These are phyloP conservation scores for Dactylellina leptospora DNA, from an alignment of 2,329 filamentous ascomycete species.

Conservation along the genomic window DNA sequence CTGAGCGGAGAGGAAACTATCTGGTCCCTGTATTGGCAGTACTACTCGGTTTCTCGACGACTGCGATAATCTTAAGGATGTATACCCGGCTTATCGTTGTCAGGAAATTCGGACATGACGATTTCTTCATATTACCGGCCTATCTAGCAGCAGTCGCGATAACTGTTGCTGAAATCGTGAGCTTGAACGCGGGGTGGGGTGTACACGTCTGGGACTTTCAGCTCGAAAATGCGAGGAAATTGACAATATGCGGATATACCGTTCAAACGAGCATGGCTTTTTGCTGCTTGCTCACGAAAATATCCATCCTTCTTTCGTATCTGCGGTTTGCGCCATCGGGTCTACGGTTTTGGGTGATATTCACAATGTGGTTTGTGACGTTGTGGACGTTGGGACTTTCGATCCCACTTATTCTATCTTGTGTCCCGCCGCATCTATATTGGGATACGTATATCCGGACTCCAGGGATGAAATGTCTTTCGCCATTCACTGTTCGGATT, in stretches of 20 bases:
- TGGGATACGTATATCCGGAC: constrained; percentile 32
- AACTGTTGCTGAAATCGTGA: constrained; percentile 26
- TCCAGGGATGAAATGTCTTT: constrained; percentile 38
- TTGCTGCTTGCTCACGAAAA: constrained; percentile 28
- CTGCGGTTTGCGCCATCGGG: constrained; percentile 31
- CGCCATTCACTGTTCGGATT: constrained; percentile 20
- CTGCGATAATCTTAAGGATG: constrained; percentile 20
- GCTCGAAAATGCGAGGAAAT: constrained; percentile 17
- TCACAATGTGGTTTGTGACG: constrained; percentile 24
- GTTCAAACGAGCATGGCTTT: constrained; percentile 17
- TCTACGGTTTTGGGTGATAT: constrained; percentile 27
- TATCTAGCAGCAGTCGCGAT: constrained; percentile 22
- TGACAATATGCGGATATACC: constrained; percentile 26
- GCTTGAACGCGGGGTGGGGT: constrained; percentile 29
- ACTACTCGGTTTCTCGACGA: constrained; percentile 20
- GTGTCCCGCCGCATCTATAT: constrained; percentile 27
- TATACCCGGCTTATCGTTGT: constrained; percentile 36
- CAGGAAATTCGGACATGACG: constrained; percentile 29
- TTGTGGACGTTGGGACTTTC: constrained; percentile 21
- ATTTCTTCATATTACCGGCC: constrained; percentile 30
- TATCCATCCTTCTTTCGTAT: constrained; percentile 34
- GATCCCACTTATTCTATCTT: constrained; percentile 34
- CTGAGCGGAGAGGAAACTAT: constrained; percentile 22
- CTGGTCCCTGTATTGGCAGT: constrained; percentile 21
- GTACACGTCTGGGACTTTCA: constrained; percentile 30